A percentile compares a stretch with the other conserved stretches of the same genome.
Conservation (phyloP, 106 monocot species). For the Ottelia alismoides region DNA sequence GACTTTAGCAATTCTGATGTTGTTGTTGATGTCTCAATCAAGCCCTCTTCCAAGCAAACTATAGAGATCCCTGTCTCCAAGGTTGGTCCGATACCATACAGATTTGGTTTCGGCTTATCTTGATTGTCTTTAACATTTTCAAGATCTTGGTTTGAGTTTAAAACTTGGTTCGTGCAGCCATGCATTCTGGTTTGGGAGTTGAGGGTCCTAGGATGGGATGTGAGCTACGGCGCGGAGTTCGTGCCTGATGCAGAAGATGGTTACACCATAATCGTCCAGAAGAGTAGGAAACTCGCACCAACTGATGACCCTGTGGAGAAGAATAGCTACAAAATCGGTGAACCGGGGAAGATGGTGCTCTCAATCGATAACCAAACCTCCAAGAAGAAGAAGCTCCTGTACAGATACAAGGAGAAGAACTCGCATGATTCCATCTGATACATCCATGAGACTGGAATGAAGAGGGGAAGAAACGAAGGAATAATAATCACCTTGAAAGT, state of each 20-base stretch:
- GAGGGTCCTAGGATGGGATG: conserved; percentile 46
- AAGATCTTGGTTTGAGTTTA: background rate
- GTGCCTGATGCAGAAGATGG: conserved; percentile 35
- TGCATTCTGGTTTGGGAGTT: conserved; percentile 38
- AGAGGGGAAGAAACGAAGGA: no score
- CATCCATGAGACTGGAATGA: no score
- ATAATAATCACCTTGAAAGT: no score
- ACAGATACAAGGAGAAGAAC: conserved; percentile 59
- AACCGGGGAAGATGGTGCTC: conserved; percentile 75
- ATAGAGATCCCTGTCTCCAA: conserved; percentile 14
- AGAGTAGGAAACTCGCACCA: conserved; percentile 23
- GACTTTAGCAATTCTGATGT: conserved; percentile 17
- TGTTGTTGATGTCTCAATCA: conserved; percentile 11
- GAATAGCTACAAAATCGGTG: conserved; percentile 75
- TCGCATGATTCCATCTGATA: conserved; percentile 28
- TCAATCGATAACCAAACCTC: conserved; percentile 61
- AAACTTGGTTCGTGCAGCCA: conserved; percentile 1
- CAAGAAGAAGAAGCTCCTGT: conserved; percentile 96
- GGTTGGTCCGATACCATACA: no score
- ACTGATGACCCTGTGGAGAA: conserved; percentile 29
- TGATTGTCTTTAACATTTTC: no score
- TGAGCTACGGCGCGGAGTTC: conserved; percentile 36
- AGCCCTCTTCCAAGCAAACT: conserved; percentile 12
- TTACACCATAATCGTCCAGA: conserved; percentile 48
- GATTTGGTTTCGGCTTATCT: no score